Base-by-base conservation (phyloP, 2,329 filamentous ascomycete species). In the Thelonectria discophora region DNA sequence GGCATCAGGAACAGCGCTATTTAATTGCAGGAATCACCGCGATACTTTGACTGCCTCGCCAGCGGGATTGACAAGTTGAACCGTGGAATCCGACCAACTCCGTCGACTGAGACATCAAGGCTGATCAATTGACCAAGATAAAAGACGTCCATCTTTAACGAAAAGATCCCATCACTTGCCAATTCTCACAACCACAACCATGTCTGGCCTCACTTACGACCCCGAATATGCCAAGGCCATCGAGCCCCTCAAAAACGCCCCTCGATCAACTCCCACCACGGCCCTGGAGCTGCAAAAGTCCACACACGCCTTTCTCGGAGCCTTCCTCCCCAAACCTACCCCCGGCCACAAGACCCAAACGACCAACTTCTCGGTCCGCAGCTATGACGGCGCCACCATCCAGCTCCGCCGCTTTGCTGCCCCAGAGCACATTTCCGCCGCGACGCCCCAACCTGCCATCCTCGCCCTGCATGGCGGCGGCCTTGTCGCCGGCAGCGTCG, bases 391-490 rank as follows among this genome's bases (percentile, higher is more conserved):
- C 2, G 39, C 17, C 3, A 24, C 60, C 15, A 45, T 70, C 20
- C 49, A 65, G 48, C 46, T 70, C 18, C 64, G 64, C 10, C 61
- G 58, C 9, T 69, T 60, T 50, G 62, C 58, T 2, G 64, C 53
- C 9, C 52, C 52, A 5, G 58, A 51, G 11, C 53, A 64, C 21
- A 48, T 66, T 7, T 45, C 37, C 0, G 47, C 45, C 1, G 24
- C 62, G 27, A 54, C 62, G 18, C 64, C 65, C 5, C 59, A 59
- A n/a, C 67, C 67, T 1, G 55, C 59, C 0, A 37, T 69, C n/a
- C 53, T 69, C 3, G 39, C 32, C 2, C 39, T 70, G 2, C 64
- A 70, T 3, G 68, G 68, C 27, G 68, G 68, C 7, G 68, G 65
- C 4, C 55, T 60, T 6, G 32, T 70, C 30, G 60, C 63, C 0